Conservation (phyloP, 2,329 filamentous ascomycete species). For the Thermomyces lanuginosus region DNA sequence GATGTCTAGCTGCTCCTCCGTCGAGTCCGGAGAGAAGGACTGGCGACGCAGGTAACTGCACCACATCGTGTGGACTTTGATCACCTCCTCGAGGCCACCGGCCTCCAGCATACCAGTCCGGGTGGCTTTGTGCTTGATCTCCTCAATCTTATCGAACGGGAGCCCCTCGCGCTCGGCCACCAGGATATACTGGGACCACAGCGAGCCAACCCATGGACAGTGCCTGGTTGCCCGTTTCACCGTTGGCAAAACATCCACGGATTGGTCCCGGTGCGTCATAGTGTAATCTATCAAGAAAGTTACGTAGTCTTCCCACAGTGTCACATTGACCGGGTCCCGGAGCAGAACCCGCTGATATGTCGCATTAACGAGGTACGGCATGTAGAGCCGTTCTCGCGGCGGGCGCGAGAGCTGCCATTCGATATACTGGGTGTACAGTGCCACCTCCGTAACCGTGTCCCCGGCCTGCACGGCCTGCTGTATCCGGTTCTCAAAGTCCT, state of each 20-base stretch:
- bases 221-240: conserved; percentile 72
- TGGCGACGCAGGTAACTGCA: conserved; percentile 81
- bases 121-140: conserved; percentile 83
- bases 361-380: conserved; percentile 39
- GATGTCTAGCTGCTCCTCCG: conserved; percentile 71
- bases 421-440: conserved; percentile 50
- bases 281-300: conserved; percentile 50
- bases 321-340: conserved; percentile 55
- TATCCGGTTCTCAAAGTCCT: conserved; percentile 38
- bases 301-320: conserved; percentile 69
- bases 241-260: conserved; percentile 46
- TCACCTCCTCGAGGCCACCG: conserved; percentile 69
- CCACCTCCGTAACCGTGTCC: conserved; percentile 38
- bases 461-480: conserved; percentile 35
- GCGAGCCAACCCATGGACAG: conserved; percentile 77
- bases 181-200: conserved; percentile 83
- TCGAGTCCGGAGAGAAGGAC: conserved; percentile 56
- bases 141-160: conserved; percentile 64
- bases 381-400: conserved; percentile 39
- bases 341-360: conserved; percentile 66
- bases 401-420: conserved; percentile 62
- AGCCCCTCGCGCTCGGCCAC: conserved; percentile 63
- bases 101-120: conserved; percentile 70
- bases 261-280: conserved; percentile 30
- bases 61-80: conserved; percentile 88